Evolutionary conservation across 23 red algal species (phyloP).

Genomic region (Gracilaria vermiculophylla): DNA sequence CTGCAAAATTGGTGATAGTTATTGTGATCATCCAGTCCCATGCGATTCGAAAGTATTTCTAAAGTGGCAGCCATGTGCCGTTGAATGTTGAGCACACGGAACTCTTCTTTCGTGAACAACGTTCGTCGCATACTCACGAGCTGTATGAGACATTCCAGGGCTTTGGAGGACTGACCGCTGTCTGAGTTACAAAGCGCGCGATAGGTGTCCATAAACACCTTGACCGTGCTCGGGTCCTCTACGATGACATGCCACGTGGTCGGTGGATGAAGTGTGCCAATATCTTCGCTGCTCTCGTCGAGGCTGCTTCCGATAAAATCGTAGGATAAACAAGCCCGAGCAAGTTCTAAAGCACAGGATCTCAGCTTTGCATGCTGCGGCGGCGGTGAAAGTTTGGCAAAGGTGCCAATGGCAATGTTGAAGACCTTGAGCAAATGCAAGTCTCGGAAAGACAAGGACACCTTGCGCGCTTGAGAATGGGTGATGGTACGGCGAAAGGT

Average conservation of each 20-base stretch:
- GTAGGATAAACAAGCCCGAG: constrained; percentile 60
- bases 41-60: constrained; percentile 54
- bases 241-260: constrained; percentile 72
- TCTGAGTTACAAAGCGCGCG: constrained; percentile 45
- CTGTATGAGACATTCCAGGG: constrained; percentile 82
- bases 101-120: constrained; percentile 75
- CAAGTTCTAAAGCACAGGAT: constrained; percentile 45
- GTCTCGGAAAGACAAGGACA: constrained; percentile 80
- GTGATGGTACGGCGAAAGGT: constrained; percentile 57
- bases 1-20: constrained; percentile 92
- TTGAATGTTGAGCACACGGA: constrained; percentile 69
- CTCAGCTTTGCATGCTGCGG: constrained; percentile 53
- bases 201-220: constrained; percentile 79
- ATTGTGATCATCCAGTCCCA: constrained; percentile 73
- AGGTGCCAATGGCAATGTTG: constrained; percentile 61
- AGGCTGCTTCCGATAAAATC: constrained; percentile 85
- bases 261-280: constrained; percentile 79
- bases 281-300: constrained; percentile 79
- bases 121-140: constrained; percentile 76
- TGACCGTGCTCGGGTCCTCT: constrained; percentile 71
- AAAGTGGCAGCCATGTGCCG: constrained; percentile 69
- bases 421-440: constrained; percentile 63
- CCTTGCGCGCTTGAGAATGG: constrained; percentile 74
- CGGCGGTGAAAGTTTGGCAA: constrained; percentile 55
- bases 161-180: constrained; percentile 33